Percentiles rank a stretch among this genome's conserved stretches.
Evolutionary conservation across 78 protist genomes (phyloP).

Genomic region (Dictyostelium firmibasis): DNA sequence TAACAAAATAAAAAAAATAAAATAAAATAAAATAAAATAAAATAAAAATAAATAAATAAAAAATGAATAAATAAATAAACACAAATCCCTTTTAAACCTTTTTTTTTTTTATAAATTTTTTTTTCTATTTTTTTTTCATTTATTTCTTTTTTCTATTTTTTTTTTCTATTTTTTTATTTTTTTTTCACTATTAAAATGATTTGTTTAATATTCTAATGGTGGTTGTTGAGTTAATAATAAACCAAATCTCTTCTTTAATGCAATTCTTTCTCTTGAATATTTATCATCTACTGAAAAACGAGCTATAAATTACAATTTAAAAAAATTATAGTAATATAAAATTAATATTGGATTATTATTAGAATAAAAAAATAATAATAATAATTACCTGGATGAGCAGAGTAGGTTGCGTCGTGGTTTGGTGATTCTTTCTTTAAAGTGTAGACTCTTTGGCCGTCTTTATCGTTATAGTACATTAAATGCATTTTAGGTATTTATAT

Average conservation of each 20-base stretch:
- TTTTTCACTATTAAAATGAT: background rate
- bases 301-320: too few relatives aligned
- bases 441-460: constrained; percentile 82
- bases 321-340: background rate
- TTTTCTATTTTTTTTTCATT: background rate
- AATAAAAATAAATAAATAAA: background rate
- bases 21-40: too few relatives aligned
- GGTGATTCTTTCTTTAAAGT: constrained; percentile 56
- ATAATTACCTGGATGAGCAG: constrained; percentile 82
- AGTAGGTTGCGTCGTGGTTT: constrained; percentile 37
- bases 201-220: constrained; percentile 44
- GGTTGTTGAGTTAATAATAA: constrained; percentile 87
- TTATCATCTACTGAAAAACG: constrained; percentile 93
- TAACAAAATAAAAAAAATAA: background rate
- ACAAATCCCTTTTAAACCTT: too few relatives aligned
- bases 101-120: background rate
- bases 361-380: background rate
- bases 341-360: background rate
- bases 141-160: background rate
- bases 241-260: constrained; percentile 87
- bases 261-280: constrained; percentile 88
- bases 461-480: constrained; percentile 86
- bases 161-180: background rate
- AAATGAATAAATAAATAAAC: background rate
- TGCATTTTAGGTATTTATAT: constrained; percentile 78